Conservation (phyloP, 2,329 filamentous ascomycete genomes). For the Alternaria rosae region DNA sequence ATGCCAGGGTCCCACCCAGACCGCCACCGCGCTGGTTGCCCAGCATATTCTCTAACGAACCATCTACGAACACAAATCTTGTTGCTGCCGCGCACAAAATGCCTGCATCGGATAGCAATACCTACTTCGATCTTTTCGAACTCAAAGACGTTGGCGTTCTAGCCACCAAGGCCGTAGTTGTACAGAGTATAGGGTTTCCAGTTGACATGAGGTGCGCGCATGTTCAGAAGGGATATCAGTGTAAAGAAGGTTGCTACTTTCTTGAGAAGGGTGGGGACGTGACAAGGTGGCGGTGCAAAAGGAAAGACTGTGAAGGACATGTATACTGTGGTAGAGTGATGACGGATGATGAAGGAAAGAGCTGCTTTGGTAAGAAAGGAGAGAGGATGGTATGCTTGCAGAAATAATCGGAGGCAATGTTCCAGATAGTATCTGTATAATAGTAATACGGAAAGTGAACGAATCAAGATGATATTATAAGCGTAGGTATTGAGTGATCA, state of each 20-base stretch:
- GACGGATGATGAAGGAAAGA: constrained; percentile 13
- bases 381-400: constrained; percentile 29
- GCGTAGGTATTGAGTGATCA: background rate
- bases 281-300: constrained; percentile 23
- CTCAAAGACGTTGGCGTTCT: constrained; percentile 21
- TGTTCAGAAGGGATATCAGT: constrained; percentile 14
- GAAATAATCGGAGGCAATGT: too few relatives aligned
- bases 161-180: constrained; percentile 18
- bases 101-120: constrained; percentile 15
- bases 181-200: constrained; percentile 25
- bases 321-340: constrained; percentile 28
- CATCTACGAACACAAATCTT: constrained; percentile 5
- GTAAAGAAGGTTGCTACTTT: constrained; percentile 36
- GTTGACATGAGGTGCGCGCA: constrained; percentile 34
- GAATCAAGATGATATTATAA: background rate
- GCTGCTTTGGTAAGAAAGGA: constrained; percentile 42
- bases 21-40: constrained; percentile 28
- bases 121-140: constrained; percentile 23
- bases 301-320: constrained; percentile 38
- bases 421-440: background rate
- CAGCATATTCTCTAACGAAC: constrained; percentile 20
- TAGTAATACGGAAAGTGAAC: background rate
- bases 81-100: constrained; percentile 10
- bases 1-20: constrained; percentile 25
- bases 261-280: constrained; percentile 33